These are phyloP conservation scores for Leccinum subgranulosum DNA, from an alignment of 768 basidiomycete genomes.

Conservation along the genomic window DNA sequence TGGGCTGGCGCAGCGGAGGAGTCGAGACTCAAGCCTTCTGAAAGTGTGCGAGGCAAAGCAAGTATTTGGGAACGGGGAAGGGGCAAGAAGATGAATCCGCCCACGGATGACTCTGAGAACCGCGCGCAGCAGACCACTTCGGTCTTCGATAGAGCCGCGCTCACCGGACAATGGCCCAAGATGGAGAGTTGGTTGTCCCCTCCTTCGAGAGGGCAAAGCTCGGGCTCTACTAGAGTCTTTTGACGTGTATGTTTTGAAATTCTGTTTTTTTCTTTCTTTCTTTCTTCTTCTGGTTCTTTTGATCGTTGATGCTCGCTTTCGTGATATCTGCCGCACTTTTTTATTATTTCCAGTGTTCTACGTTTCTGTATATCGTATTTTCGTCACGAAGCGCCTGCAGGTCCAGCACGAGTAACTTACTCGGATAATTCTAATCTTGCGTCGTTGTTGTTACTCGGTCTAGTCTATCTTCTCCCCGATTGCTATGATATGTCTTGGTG, in stretches of 20 bases:
- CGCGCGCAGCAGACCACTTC: conserved; percentile 25
- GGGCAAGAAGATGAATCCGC: conserved; percentile 19
- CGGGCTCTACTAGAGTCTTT: conserved; percentile 30
- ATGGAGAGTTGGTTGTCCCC: conserved; percentile 34
- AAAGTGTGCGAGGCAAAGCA: conserved; percentile 5
- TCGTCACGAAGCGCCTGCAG: conserved; percentile 21
- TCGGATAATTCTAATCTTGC: conserved; percentile 31
- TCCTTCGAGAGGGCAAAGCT: conserved; percentile 28
- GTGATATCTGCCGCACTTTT: conserved; percentile 1
- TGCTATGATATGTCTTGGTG: conserved; percentile 15
- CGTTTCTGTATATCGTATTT: conserved; percentile 26
- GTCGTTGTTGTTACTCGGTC: conserved; percentile 10
- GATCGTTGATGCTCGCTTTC: conserved; percentile 8
- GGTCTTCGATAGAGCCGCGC: conserved; percentile 26
- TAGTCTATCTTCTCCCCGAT: conserved; percentile 8
- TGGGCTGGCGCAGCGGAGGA: conserved; percentile 4
- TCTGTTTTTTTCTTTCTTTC: neutral
- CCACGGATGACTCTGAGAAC: conserved; percentile 16
- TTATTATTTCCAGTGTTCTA: conserved; percentile 10
- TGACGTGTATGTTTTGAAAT: conserved; percentile 13
- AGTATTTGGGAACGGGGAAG: conserved; percentile 24
- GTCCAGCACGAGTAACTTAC: conserved; percentile 32
- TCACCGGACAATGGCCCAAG: conserved; percentile 32
- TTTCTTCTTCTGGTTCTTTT: conserved; percentile 2
- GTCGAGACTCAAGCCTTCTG: neutral